phyloP scores from a whole-genome alignment of 2,329 filamentous ascomycete genomes.

The Talaromyces sp. region DNA sequence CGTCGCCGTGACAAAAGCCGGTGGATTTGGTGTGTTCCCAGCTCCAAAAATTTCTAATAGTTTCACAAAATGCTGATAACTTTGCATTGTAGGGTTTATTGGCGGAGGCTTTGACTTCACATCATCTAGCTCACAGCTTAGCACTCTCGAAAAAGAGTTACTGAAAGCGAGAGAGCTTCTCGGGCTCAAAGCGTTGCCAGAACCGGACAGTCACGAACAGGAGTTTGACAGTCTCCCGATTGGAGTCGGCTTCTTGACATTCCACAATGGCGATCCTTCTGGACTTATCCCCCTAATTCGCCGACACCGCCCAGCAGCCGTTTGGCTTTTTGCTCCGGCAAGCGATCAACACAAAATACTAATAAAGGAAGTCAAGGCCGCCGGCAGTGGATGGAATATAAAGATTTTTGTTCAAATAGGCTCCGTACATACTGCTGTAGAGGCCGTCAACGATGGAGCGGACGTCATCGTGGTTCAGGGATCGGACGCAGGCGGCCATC shows the following conservation, averaged over 20 bases:
- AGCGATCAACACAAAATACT: constrained; percentile 30
- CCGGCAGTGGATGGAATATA: constrained; percentile 28
- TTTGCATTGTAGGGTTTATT: constrained; percentile 17
- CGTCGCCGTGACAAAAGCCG: constrained; percentile 14
- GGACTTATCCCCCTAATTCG: constrained; percentile 44
- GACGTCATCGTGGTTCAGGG: constrained; percentile 61
- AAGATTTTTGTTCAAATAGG: constrained; percentile 59
- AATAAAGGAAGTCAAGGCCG: constrained; percentile 26
- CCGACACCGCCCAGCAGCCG: constrained; percentile 51
- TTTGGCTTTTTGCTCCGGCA: constrained; percentile 63
- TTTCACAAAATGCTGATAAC: neutral
- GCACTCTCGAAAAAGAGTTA: constrained; percentile 12
- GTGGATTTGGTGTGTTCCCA: constrained; percentile 15
- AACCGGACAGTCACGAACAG: neutral
- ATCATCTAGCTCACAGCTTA: constrained; percentile 13
- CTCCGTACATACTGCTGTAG: constrained; percentile 51
- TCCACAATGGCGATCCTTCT: constrained; percentile 32
- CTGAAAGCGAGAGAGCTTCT: constrained; percentile 10
- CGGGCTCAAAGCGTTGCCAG: neutral
- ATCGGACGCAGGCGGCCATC: constrained; percentile 60
- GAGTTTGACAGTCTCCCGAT: constrained; percentile 39
- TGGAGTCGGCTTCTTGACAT: constrained; percentile 60
- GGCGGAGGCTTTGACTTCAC: constrained; percentile 17
- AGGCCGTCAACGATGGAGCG: constrained; percentile 44
- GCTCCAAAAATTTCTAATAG: neutral